Evolutionary conservation across 2,329 filamentous ascomycete genomes (phyloP).

Genomic region (Endoconidiophora laricicola): DNA sequence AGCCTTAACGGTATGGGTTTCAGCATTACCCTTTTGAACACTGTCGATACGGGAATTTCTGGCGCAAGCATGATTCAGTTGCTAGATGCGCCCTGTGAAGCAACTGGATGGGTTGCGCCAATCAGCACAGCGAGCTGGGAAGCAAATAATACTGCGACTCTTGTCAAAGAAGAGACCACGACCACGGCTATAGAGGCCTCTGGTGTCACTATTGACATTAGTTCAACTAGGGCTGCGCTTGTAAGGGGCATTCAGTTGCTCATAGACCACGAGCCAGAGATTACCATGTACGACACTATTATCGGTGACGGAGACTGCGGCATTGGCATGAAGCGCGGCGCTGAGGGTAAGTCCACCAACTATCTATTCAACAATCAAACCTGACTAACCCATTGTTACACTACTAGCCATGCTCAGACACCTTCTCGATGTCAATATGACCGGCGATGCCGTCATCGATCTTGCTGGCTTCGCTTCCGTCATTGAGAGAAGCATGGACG

Average conservation of each 20-base stretch:
- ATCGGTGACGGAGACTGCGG: conserved; percentile 87
- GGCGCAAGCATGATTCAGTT: conserved; percentile 50
- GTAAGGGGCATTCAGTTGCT: conserved; percentile 42
- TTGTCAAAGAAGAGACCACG: conserved; percentile 15
- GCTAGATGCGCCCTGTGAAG: conserved; percentile 53
- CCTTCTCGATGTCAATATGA: conserved; percentile 26
- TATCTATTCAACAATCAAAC: neutral
- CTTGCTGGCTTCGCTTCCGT: conserved; percentile 35
- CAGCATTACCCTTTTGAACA: conserved; percentile 53
- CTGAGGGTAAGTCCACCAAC: conserved; percentile 39
- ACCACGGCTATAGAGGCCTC: conserved; percentile 28
- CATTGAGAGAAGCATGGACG: conserved; percentile 42
- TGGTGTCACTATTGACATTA: conserved; percentile 36
- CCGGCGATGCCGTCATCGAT: conserved; percentile 36
- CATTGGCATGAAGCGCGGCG: conserved; percentile 68
- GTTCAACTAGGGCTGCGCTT: conserved; percentile 33
- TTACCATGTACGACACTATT: conserved; percentile 61
- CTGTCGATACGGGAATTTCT: conserved; percentile 39
- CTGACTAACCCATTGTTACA: conserved; percentile 14
- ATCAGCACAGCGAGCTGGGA: conserved; percentile 48
- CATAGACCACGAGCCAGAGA: conserved; percentile 50
- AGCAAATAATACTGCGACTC: conserved; percentile 30
- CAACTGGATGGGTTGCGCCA: conserved; percentile 51
- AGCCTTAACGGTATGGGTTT: conserved; percentile 63
- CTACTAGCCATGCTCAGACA: conserved; percentile 34